Evolutionary conservation across 768 basidiomycete genomes (phyloP), one percentile per base, ranked within the genome.

Genomic region (Cystofilobasidium ferigula): DNA sequence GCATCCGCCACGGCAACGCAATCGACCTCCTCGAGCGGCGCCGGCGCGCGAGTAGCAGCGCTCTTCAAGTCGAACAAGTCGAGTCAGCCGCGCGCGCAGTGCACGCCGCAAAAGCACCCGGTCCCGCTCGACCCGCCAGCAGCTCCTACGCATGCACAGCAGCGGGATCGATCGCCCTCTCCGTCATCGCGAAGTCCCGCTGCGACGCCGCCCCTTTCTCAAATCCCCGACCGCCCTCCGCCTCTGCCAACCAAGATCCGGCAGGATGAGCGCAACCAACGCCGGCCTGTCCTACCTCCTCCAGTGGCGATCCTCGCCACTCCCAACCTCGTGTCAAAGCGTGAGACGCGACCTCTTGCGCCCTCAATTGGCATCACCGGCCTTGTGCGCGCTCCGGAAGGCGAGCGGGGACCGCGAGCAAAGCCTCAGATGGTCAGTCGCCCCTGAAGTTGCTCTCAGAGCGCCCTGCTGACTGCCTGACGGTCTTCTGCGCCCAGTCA

Each of bases 311-410:
- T 59, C 22, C 14, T 42, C 10, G 10, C 59, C 2, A 48, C 35
- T 18, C 63, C 63, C 3, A 62, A 61, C 35, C 65, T 61, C 1
- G 30, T 61, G 28, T 56, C 53, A 53, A 62, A 61, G 30, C 51
- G 59, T 18, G 65, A 67, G 34, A 35, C 61, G 43, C 54, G 60
- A 14, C 30, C 59, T 1, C 51, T 61, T 14, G 38, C 40, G 16
- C 62, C 30, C 7, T 48, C 36, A 8, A 30, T 56, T n/a, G 58
- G 58, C 22, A 67, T 67, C 30, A 67, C 58, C 22, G 65, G 65
- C 2, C 42, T 67, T n/a, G 65, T 67, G 18, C 60, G 53, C 20
- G 65, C 62, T 5, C 48, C 62, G 1, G 65, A 61, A 34, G 65
- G 59, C 18, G 30, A 30, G 42, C 18, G 12, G 45, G 53, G 59